These are phyloP conservation scores for Ambrosiella cleistominuta DNA, from an alignment of 2,329 filamentous ascomycete species.

Conservation along the genomic window DNA sequence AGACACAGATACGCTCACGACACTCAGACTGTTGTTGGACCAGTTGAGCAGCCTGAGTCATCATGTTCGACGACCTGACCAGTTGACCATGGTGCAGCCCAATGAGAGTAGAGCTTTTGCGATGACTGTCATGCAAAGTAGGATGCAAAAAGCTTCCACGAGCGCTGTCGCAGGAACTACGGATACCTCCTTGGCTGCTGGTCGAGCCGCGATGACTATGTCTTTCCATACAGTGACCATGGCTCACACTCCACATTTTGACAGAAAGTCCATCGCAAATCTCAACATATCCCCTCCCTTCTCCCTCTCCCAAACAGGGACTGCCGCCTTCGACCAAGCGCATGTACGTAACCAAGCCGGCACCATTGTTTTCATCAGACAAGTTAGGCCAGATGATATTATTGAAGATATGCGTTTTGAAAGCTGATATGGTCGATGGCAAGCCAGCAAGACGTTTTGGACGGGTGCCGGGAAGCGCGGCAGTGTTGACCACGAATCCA, in stretches of 20 bases:
- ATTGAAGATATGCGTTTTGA: conserved; percentile 94
- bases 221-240: conserved; percentile 71
- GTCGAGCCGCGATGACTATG: conserved; percentile 44
- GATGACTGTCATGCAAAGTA: conserved; percentile 8
- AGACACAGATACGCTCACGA: conserved; percentile 45
- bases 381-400: conserved; percentile 96
- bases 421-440: conserved; percentile 73
- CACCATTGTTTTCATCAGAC: conserved; percentile 87
- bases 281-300: conserved; percentile 69
- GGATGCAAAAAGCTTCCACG: conserved; percentile 16
- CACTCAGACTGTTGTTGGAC: conserved; percentile 15
- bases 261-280: conserved; percentile 79
- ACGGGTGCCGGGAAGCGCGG: conserved; percentile 59
- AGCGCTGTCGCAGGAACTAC: conserved; percentile 30
- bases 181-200: conserved; percentile 33
- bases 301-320: conserved; percentile 62
- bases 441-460: conserved; percentile 78
- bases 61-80: conserved; percentile 6
- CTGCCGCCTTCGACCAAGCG: conserved; percentile 80
- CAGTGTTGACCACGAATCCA: conserved; percentile 85
- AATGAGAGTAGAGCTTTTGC: conserved; percentile 8
- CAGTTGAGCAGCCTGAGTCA: conserved; percentile 13
- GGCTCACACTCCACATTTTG: conserved; percentile 72
- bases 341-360: conserved; percentile 79
- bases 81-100: conserved; percentile 9